Evolutionary conservation across 257 asterid genomes (phyloP).

Genomic region (Solanum virginianum): DNA sequence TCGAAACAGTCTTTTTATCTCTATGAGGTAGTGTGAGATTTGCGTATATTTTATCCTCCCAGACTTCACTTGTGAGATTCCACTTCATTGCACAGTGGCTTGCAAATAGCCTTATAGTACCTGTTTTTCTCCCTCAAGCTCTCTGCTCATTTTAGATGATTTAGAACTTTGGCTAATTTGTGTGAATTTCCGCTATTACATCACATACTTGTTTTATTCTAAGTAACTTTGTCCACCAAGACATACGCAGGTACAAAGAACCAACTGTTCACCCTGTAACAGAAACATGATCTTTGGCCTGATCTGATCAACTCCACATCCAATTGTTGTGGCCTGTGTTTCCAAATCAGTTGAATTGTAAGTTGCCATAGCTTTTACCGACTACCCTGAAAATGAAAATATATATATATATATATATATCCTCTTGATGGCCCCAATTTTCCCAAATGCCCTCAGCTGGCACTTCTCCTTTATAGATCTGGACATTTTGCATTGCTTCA

Average conservation of each 20-base stretch:
- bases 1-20: no score
- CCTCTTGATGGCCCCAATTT: background rate
- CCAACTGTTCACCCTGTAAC: background rate
- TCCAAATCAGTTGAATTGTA: background rate
- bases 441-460: background rate
- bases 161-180: background rate
- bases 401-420: no score
- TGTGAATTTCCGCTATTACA: background rate
- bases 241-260: background rate
- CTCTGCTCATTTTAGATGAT: background rate
- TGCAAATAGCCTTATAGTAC: background rate
- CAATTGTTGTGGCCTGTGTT: background rate
- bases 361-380: background rate
- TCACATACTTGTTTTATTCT: background rate
- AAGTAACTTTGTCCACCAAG: background rate
- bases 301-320: background rate
- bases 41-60: no score
- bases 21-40: no score
- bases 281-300: background rate
- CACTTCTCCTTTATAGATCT: background rate
- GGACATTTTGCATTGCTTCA: background rate
- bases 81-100: background rate
- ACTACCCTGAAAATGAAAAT: background rate
- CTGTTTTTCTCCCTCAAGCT: background rate
- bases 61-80: no score